These are phyloP conservation scores for Escovopsis sp. DNA, from an alignment of 2,329 filamentous ascomycete species.

Conservation along the genomic window DNA sequence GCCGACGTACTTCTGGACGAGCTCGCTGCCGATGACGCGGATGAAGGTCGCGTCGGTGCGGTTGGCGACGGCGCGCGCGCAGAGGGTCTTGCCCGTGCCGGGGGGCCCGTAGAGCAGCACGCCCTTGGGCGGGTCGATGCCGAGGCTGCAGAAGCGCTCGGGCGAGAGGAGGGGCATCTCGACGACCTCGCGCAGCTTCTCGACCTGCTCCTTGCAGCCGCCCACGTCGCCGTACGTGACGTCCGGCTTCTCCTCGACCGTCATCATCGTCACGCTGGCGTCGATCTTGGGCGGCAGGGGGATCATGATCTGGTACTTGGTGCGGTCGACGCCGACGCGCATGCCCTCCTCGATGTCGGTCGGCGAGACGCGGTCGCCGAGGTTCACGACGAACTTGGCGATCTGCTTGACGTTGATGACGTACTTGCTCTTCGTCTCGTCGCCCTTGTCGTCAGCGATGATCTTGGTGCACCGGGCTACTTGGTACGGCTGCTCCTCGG, in stretches of 20 bases:
- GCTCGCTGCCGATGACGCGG: slow-evolving; percentile 89
- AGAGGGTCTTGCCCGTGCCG: slow-evolving; percentile 97
- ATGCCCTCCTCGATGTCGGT: slow-evolving; percentile 99
- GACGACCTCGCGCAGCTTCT: slow-evolving; percentile 96
- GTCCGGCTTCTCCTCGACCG: slow-evolving; percentile 97
- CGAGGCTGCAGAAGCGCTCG: slow-evolving; percentile 95
- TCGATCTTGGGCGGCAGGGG: slow-evolving; percentile 97
- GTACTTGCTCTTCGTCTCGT: slow-evolving; percentile 97
- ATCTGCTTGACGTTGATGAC: slow-evolving; percentile 99
- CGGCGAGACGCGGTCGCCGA: slow-evolving; percentile 89
- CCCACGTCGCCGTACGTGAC: slow-evolving; percentile 98
- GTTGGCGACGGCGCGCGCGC: slow-evolving; percentile 92
- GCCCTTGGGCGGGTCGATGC: slow-evolving; percentile 96
- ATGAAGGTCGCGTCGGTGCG: slow-evolving; percentile 97
- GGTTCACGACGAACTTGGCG: slow-evolving; percentile 96
- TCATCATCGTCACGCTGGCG: slow-evolving; percentile 99
- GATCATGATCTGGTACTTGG: slow-evolving; percentile 98
- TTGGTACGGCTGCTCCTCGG: slow-evolving; percentile 92
- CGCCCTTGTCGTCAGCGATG: slow-evolving; percentile 84
- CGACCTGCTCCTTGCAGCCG: slow-evolving; percentile 98
- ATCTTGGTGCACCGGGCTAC: slow-evolving; percentile 98
- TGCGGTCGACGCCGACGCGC: slow-evolving; percentile 94
- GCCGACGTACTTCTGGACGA: slow-evolving; percentile 98
- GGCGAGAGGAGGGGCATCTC: slow-evolving; percentile 96
- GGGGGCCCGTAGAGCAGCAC: slow-evolving; percentile 92